phyloP scores from a whole-genome alignment of 169 alveolate species.

The Plasmodium cynomolgi region DNA sequence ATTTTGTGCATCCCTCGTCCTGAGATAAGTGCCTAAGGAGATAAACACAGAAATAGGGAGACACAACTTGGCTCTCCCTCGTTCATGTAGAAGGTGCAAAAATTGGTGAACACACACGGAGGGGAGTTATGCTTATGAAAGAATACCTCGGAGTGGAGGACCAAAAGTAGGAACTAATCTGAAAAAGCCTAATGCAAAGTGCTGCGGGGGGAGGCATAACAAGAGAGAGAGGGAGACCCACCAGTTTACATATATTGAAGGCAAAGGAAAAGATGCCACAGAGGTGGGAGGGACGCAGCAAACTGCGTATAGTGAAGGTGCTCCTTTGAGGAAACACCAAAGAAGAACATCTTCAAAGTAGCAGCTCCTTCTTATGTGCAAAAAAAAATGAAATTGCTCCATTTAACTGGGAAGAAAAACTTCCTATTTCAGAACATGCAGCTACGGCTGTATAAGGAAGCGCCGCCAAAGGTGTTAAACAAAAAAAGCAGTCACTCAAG shows the following conservation, averaged over 20 bases:
- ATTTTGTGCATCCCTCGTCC: neutral
- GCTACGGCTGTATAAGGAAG: slow-evolving; percentile 55
- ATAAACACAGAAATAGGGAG: neutral
- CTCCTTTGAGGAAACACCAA: neutral
- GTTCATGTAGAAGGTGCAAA: neutral
- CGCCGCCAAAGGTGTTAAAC: slow-evolving; percentile 67
- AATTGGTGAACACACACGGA: neutral
- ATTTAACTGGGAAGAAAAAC: neutral
- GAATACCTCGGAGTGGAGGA: neutral
- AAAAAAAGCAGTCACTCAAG: slow-evolving; percentile 81
- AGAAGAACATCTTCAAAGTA: neutral
- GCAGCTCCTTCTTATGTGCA: neutral
- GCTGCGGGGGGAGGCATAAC: neutral
- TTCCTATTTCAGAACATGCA: slow-evolving; percentile 25
- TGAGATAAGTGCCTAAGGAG: neutral
- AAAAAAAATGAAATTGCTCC: slow-evolving; percentile 1
- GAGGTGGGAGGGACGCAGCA: neutral
- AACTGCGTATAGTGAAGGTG: neutral
- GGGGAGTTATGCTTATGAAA: neutral
- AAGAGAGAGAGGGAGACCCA: neutral
- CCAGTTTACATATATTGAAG: neutral
- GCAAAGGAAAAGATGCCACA: neutral
- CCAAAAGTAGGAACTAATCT: neutral
- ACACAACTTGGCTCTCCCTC: neutral
- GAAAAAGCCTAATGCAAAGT: neutral